Percentiles rank a stretch among this genome's conserved stretches.
These are phyloP conservation scores for Vanderwaltozyma polyspora DNA, from an alignment of 805 yeast genomes.

Conservation along the genomic window DNA sequence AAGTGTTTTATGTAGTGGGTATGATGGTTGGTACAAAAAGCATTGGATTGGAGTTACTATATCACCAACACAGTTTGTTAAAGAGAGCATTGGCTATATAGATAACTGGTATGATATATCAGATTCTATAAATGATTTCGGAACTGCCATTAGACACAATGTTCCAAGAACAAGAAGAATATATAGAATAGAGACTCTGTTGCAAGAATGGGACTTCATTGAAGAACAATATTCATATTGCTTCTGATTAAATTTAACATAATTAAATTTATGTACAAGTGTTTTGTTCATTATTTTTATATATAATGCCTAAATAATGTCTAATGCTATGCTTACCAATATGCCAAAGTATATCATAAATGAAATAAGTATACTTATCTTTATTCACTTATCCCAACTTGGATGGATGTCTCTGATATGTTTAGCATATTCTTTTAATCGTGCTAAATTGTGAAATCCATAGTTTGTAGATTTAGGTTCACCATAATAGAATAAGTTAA, in stretches of 20 bases:
- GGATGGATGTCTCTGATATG: slow-evolving; percentile 28
- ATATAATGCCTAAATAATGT: too few relatives aligned
- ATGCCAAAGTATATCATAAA: too few relatives aligned
- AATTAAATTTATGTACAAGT: too few relatives aligned
- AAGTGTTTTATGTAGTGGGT: slow-evolving; percentile 21
- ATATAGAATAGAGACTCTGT: slow-evolving; percentile 17
- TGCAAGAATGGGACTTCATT: slow-evolving; percentile 23
- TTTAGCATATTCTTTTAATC: slow-evolving; percentile 18
- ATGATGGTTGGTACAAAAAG: slow-evolving; percentile 24
- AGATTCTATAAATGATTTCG: slow-evolving; percentile 3
- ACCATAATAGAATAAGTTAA: slow-evolving; percentile 34
- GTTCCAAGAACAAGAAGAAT: slow-evolving; percentile 22
- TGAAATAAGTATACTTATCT: too few relatives aligned
- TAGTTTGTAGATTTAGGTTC: slow-evolving; percentile 16
- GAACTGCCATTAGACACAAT: slow-evolving; percentile 24
- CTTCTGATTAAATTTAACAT: too few relatives aligned
- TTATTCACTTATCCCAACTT: slow-evolving; percentile 20
- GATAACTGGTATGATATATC: slow-evolving; percentile 22
- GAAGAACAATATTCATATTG: slow-evolving; percentile 2
- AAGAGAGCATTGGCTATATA: slow-evolving; percentile 15
- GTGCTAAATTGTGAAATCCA: slow-evolving; percentile 5
- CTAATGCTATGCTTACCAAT: too few relatives aligned
- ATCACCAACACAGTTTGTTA: slow-evolving; percentile 1
- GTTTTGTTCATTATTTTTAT: background rate
- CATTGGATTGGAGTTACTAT: slow-evolving; percentile 24